A percentile compares a stretch with the other conserved stretches of the same genome.
Evolutionary conservation across 2,329 filamentous ascomycete species (phyloP).

Genomic region (Tympanopsis confertula): DNA sequence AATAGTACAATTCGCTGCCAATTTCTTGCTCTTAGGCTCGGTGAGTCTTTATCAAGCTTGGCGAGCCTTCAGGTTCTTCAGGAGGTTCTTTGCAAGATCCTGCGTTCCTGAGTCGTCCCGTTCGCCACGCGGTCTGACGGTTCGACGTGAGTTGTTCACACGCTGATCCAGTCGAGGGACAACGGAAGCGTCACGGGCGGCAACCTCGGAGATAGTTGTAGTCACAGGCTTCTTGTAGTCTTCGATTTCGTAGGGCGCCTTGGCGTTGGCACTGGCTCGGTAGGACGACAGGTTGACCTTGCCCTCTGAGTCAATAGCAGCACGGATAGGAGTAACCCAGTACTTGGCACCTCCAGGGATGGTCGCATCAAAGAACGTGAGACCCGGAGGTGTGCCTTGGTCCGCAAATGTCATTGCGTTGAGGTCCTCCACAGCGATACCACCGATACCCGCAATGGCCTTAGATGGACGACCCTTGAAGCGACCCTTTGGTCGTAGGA

Average conservation of each 20-base stretch:
- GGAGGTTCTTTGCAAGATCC: not conserved
- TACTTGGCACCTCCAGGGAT: conserved; percentile 37
- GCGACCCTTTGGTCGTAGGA: conserved; percentile 33
- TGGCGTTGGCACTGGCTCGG: conserved; percentile 16
- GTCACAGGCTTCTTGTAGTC: conserved; percentile 15
- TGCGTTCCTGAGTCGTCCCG: not conserved
- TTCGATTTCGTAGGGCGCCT: conserved; percentile 20
- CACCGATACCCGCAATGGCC: conserved; percentile 24
- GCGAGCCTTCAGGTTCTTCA: not conserved
- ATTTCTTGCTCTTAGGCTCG: no score
- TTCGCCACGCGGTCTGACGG: not conserved
- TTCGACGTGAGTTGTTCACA: not conserved
- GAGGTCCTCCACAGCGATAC: conserved; percentile 24
- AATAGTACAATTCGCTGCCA: no score
- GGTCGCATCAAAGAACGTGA: conserved; percentile 26
- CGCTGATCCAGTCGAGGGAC: conserved; percentile 16
- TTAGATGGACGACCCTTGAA: conserved; percentile 12
- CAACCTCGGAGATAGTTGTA: conserved; percentile 14
- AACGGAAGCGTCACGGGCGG: conserved; percentile 10
- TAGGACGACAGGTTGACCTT: conserved; percentile 23
- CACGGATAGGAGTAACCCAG: conserved; percentile 32
- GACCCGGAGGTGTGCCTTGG: conserved; percentile 23
- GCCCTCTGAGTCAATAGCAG: conserved; percentile 28
- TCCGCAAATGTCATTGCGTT: conserved; percentile 18
- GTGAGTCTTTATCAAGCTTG: no score